Evolutionary conservation across 345 rosid species (phyloP).

Genomic region (Linum lewisii): DNA sequence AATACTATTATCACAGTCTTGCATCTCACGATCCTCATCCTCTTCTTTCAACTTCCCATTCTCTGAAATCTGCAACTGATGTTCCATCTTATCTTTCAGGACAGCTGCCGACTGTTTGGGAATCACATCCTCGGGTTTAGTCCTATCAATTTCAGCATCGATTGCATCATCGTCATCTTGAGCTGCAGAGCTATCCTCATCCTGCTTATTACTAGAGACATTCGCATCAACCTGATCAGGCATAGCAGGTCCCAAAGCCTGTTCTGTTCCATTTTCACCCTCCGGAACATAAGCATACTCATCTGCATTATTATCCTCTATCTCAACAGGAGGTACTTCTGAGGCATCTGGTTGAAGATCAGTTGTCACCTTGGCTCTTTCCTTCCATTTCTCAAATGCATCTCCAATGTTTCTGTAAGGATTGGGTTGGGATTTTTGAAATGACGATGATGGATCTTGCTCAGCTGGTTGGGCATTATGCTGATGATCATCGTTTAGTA

Average conservation of each 20-base stretch:
- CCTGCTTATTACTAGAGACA: constrained; percentile 32
- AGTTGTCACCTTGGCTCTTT: constrained; percentile 60
- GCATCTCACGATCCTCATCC: constrained; percentile 26
- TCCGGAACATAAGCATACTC: constrained; percentile 74
- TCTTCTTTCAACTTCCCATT: constrained; percentile 20
- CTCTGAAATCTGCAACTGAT: constrained; percentile 33
- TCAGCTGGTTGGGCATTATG: constrained; percentile 31
- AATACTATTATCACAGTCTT: constrained; percentile 23
- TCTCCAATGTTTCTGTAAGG: constrained; percentile 76
- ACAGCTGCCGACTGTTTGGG: constrained; percentile 24
- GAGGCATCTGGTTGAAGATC: constrained; percentile 44
- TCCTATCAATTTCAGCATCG: constrained; percentile 57
- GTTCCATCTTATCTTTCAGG: constrained; percentile 28
- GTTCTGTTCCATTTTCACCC: constrained; percentile 67
- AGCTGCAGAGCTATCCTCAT: constrained; percentile 35
- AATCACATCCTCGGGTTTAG: too few species aligned
- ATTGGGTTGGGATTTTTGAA: constrained; percentile 48
- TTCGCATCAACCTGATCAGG: constrained; percentile 63
- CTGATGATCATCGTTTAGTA: constrained; percentile 34
- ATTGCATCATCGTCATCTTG: constrained; percentile 31
- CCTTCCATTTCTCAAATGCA: constrained; percentile 93
- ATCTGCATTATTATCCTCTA: constrained; percentile 59
- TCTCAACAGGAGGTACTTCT: constrained; percentile 41
- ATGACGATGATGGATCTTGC: constrained; percentile 30
- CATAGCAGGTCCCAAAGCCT: constrained; percentile 81